Percentiles rank a stretch among this genome's conserved stretches.
Evolutionary conservation across 1,139 yeast genomes (phyloP).

Genomic region (Diutina sp.): DNA sequence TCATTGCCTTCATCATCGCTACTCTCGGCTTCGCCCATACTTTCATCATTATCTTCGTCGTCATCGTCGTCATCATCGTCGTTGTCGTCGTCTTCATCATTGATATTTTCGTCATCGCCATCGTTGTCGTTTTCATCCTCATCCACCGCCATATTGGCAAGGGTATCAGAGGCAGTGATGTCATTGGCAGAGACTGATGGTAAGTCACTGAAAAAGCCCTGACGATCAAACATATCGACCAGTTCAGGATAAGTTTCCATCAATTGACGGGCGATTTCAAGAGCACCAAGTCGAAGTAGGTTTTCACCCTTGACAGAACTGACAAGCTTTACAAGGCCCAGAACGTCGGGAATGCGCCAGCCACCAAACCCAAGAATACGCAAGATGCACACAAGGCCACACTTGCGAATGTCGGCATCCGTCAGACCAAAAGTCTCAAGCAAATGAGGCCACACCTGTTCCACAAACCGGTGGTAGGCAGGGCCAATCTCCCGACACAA

Average conservation of each 20-base stretch:
- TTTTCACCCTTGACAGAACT: background rate
- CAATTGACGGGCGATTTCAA: background rate
- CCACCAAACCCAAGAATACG: background rate
- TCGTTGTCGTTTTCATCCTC: background rate
- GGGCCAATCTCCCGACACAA: background rate
- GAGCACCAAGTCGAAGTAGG: background rate
- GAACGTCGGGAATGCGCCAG: background rate
- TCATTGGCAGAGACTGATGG: background rate
- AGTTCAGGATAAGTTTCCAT: background rate
- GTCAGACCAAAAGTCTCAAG: conserved; percentile 38
- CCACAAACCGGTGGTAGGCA: conserved; percentile 27
- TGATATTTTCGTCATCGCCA: conserved; percentile 3
- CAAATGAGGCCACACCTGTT: conserved; percentile 44
- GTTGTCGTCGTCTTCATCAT: background rate
- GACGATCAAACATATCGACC: background rate
- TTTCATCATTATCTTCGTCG: background rate
- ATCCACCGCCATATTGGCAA: background rate
- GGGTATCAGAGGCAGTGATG: background rate
- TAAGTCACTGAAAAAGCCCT: background rate
- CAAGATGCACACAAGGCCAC: background rate
- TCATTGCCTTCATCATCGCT: background rate
- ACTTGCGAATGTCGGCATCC: background rate
- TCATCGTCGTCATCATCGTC: background rate
- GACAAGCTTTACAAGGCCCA: background rate
- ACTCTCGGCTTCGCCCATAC: background rate